Base-by-base conservation (phyloP, 2,329 filamentous ascomycete species). In the Penicillium paneum region DNA sequence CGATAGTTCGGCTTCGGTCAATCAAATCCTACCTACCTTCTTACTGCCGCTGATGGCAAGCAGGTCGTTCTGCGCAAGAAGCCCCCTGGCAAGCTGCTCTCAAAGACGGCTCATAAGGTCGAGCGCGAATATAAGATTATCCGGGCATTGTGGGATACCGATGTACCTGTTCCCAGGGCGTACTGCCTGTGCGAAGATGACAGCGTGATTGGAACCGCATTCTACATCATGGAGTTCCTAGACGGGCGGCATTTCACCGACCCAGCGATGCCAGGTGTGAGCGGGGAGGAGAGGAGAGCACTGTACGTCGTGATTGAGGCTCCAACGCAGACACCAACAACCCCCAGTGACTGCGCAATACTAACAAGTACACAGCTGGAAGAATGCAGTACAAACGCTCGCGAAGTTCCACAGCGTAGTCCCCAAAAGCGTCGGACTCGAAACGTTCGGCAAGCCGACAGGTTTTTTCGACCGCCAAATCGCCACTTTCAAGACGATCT, bases 211-310 rank as follows among this genome's bases (percentile, higher is more conserved):
- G 94, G 92, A 52, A 97, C 92, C 8, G 84, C 91, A 6, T 99
- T 97, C 74, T 97, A 99, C 77, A 87, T 97, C 68, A 97, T 99
- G 94, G 87, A 91, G 71, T 97, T 94, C 71, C 81, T 97, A 57
- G 89, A 96, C 68, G 94, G 94, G 19, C 87, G 94, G 67, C 96
- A 97, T 75, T 90, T 97, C 68, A 90, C 93, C 67, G 91, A 97
- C 74, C 88, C 91, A 40, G 79, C 87, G 31, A 86, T 97, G 70
- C 92, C 91, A 2, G 87, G 79, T 12, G 83, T 91, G 12, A 81
- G 80, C 26, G 74, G 88, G 0, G 79, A 79, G 38, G 87, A 96
- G 63, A 83, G 93, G 56, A 84, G 78, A 31, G 83, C 83, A 66
- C 88, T 97, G 85, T 86, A 72, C 53, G 78, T 71, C 12, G 8